A percentile compares a stretch with the other conserved stretches of the same genome.
These are phyloP conservation scores for Ophiobolus disseminans DNA, from an alignment of 2,329 filamentous ascomycete species.

Conservation along the genomic window DNA sequence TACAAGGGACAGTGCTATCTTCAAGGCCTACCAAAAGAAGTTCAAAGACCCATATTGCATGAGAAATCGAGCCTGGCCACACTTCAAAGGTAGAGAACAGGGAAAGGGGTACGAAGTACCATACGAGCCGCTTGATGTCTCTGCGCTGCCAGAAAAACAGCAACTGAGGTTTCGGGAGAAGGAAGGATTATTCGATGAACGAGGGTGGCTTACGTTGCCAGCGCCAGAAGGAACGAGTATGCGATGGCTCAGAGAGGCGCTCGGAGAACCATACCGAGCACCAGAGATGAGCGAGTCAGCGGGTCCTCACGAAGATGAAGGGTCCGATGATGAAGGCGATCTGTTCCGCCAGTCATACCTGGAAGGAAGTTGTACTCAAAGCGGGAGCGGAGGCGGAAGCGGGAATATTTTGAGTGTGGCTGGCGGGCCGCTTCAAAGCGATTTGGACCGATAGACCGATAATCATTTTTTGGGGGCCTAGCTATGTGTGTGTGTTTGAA, in stretches of 20 bases:
- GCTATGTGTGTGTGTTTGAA: too few species aligned
- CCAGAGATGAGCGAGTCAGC: not conserved
- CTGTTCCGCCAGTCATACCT: not conserved
- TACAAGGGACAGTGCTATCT: not conserved
- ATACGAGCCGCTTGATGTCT: not conserved
- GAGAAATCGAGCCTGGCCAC: not conserved
- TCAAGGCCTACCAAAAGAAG: too few species aligned
- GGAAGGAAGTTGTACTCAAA: not conserved
- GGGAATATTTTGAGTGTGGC: not conserved
- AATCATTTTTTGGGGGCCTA: too few species aligned
- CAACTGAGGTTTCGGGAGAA: too few species aligned
- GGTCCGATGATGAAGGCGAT: not conserved
- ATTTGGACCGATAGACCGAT: too few species aligned
- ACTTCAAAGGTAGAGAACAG: not conserved
- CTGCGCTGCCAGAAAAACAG: not conserved
- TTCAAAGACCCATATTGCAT: too few species aligned
- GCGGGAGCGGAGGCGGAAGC: not conserved
- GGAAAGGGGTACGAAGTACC: not conserved
- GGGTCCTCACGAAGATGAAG: not conserved
- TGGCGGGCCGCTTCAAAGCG: too few species aligned
- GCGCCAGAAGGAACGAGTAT: conserved; percentile 1
- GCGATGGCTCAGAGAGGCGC: not conserved
- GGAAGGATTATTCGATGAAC: not conserved
- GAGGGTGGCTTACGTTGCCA: not conserved
- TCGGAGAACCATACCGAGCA: not conserved